phyloP scores from a whole-genome alignment of 192 early-diverging fungal genomes.

The Spizellomyces sp. region DNA sequence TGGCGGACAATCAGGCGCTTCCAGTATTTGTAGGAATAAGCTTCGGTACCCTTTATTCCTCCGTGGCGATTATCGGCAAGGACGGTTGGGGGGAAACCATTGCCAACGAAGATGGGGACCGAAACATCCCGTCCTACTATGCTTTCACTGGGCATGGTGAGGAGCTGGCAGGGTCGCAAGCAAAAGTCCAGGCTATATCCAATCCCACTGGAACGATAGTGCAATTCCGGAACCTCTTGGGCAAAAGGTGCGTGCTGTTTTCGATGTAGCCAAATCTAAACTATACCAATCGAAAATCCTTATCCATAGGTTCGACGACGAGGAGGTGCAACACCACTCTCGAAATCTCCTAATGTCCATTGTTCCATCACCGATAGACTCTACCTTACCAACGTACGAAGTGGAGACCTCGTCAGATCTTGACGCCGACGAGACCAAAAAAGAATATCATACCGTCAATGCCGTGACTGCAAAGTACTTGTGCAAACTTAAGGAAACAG shows the following conservation, averaged over 20 bases:
- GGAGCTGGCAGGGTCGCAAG: slow-evolving; percentile 71
- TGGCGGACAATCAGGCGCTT: neutral
- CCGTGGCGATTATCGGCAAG: slow-evolving; percentile 84
- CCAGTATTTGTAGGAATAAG: slow-evolving; percentile 66
- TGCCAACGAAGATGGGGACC: slow-evolving; percentile 98
- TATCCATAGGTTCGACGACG: slow-evolving; percentile 41
- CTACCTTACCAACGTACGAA: slow-evolving; percentile 44
- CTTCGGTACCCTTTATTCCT: slow-evolving; percentile 83
- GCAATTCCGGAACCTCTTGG: slow-evolving; percentile 85
- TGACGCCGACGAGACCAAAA: slow-evolving; percentile 53
- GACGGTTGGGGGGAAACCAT: slow-evolving; percentile 80
- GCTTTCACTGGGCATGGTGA: slow-evolving; percentile 92
- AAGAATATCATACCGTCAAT: slow-evolving; percentile 61
- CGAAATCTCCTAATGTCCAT: slow-evolving; percentile 36
- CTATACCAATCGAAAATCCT: neutral
- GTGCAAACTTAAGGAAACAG: slow-evolving; percentile 78
- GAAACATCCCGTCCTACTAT: slow-evolving; percentile 91
- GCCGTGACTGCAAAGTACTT: slow-evolving; percentile 83
- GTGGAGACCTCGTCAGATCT: slow-evolving; percentile 54
- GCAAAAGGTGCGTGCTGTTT: slow-evolving; percentile 63
- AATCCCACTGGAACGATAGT: slow-evolving; percentile 90
- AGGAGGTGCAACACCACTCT: slow-evolving; percentile 42
- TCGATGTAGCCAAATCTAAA: neutral
- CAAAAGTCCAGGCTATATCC: slow-evolving; percentile 81
- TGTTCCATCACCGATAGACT: slow-evolving; percentile 36